Base-by-base conservation (phyloP, 805 yeast species). In the Metschnikowia peoriensis region DNA sequence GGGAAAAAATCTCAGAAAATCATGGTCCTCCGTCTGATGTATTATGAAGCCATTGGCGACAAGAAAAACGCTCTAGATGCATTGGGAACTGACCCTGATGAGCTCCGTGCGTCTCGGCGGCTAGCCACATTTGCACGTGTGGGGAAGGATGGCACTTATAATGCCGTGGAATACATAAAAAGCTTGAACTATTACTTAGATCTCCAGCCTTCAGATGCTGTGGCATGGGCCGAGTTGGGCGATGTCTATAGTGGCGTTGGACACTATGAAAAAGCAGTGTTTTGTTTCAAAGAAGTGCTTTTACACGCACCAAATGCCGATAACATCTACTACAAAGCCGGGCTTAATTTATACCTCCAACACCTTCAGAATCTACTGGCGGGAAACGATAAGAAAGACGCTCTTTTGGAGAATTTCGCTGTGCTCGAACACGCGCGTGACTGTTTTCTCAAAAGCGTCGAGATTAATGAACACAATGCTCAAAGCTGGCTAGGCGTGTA, bases 211-310 rank as follows among this genome's bases (percentile, higher is more conserved):
- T 66, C 85, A 17, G 98, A 94, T 66, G 72, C 81, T 2, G 84
- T 86, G 56, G 72, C 87, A 1, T 90, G 96, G 96, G 76, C 83
- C 45, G 96, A 89, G 67, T 73, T 91, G 50, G 86, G 84, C 4
- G 81, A 82, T 38, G 72, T 79, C n/a, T 93, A 93, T 65, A 68
- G 68, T 27, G 65, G 71, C 12, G 55, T 77, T 8, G 91, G 91
- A 1, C 83, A 84, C 62, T 84, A 79, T 58, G 85, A 82, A 37
- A 83, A 84, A 60, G 85, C 94, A 0, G 76, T 87, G 6, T 82
- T 77, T 64, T 77, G 89, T 50, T 77, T 80, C 28, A 83, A 88
- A 62, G 97, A 93, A 64, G 80, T 88, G 1, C 67, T 92, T 14
- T 62, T 88, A 35, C 75, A 81, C 27, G 78, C 77, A 50, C 97